Evolutionary conservation across 1,284 basidiomycete genomes (phyloP), one percentile per base, ranked within the genome.

Genomic region (Omphalotus olearius): DNA sequence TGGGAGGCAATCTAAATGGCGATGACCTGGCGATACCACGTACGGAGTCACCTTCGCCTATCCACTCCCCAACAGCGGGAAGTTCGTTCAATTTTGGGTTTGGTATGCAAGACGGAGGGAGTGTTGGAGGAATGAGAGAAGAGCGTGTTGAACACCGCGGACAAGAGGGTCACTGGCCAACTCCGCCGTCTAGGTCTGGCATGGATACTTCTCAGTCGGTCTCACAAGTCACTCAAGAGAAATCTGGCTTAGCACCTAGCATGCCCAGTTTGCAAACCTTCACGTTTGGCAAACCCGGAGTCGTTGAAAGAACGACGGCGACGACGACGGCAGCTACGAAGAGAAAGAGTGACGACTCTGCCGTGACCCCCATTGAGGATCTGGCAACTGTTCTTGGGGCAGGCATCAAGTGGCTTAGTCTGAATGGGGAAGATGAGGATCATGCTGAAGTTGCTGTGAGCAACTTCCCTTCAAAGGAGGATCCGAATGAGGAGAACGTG

Each of bases 331-430:
- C 30, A 33, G 30, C 33, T 26, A 13, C 23, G 16, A 23, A 45
- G 17, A 16, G 17, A 28, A 36, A 42, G 43, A 45, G 43, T 11
- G 26, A 20, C 6, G 26, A 49, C 7, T n/a, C 18, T 18, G 13
- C 26, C 13, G 42, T 40, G 26, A 49, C 39, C 39, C 10, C 20
- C 13, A 52, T 52, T 35, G 64, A 68, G 28, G 71, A 71, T 54
- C 62, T 75, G 3, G 68, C 67, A 5, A 55, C 63, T 11, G 51
- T 73, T 41, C 64, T 76, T 20, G 74, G 73, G 36, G 70, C 64
- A 20, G 67, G 68, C 9, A 62, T 76, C 42, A 62, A 65, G 49
- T 62, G 75, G 33, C 69, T 76, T 23, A 68, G 65, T 36, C 60
- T 64, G 11, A 66, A 61, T 26, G 70, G 69, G 13, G 64, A 67